These are phyloP conservation scores for Aspergillus wentii DNA, from an alignment of 495 filamentous ascomycete species.

Conservation along the genomic window DNA sequence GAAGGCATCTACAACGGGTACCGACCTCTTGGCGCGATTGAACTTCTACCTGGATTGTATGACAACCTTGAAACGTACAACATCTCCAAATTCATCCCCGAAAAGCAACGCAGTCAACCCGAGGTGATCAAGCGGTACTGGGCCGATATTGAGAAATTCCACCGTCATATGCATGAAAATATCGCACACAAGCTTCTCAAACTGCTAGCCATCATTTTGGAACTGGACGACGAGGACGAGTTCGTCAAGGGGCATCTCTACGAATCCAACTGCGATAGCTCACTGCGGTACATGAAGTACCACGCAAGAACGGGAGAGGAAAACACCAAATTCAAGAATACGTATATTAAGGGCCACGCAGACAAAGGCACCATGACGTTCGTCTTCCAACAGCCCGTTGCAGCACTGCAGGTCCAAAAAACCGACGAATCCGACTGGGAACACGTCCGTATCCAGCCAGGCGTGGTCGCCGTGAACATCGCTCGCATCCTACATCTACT, in stretches of 20 bases:
- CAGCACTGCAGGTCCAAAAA: conserved; percentile 44
- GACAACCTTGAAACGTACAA: conserved; percentile 54
- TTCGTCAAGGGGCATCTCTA: conserved; percentile 46
- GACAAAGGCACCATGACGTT: conserved; percentile 51
- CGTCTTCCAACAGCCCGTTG: conserved; percentile 51
- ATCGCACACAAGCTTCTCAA: conserved; percentile 40
- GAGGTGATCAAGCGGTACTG: conserved; percentile 32
- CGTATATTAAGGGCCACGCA: conserved; percentile 47
- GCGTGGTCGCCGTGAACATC: conserved; percentile 40
- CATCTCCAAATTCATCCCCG: conserved; percentile 45
- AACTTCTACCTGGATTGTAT: conserved; percentile 23
- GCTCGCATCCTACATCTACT: conserved; percentile 38
- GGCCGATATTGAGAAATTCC: conserved; percentile 45
- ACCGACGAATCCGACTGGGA: conserved; percentile 16
- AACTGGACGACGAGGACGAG: conserved; percentile 48
- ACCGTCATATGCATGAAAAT: conserved; percentile 40
- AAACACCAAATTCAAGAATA: conserved; percentile 29
- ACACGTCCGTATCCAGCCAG: conserved; percentile 15
- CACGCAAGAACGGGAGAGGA: conserved; percentile 38
- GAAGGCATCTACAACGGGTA: conserved; percentile 41
- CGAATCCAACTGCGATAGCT: conserved; percentile 38
- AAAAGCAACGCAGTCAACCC: conserved; percentile 40
- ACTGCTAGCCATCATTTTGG: conserved; percentile 46
- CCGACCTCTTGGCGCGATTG: conserved; percentile 19
- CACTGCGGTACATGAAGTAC: conserved; percentile 54